Percentiles rank a stretch among this genome's conserved stretches.
These are phyloP conservation scores for Rhexocercosporidium sp. DNA, from an alignment of 2,329 filamentous ascomycete species.

Conservation along the genomic window DNA sequence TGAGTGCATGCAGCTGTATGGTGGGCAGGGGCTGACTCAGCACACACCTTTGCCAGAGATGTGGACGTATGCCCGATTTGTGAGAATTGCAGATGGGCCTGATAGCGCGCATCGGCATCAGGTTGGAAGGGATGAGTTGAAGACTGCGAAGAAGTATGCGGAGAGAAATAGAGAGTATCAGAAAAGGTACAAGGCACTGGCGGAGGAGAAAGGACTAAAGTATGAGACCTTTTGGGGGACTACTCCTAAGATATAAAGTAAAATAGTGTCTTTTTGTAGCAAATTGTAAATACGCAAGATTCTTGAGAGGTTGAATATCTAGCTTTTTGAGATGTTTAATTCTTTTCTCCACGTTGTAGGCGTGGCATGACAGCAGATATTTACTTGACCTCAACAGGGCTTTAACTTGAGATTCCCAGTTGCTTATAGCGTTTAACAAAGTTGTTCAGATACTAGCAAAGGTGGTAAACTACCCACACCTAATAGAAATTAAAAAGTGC, in stretches of 20 bases:
- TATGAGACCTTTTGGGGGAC: constrained; percentile 27
- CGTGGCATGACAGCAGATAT: too few species aligned
- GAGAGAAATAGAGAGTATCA: constrained; percentile 45
- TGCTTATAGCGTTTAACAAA: too few species aligned
- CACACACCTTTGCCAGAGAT: constrained; percentile 49
- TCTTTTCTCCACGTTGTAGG: too few species aligned
- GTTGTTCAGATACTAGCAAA: too few species aligned
- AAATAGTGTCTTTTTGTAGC: too few species aligned
- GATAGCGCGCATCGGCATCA: constrained; percentile 50
- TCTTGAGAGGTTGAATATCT: too few species aligned
- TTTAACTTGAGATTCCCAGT: too few species aligned
- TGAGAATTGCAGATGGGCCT: constrained; percentile 49
- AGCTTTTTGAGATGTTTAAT: too few species aligned
- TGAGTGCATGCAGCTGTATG: constrained; percentile 50
- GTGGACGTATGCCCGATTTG: constrained; percentile 50
- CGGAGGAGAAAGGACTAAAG: constrained; percentile 4
- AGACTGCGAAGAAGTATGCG: constrained; percentile 45
- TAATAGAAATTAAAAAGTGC: too few species aligned
- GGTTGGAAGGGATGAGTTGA: constrained; percentile 49
- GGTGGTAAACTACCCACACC: too few species aligned
- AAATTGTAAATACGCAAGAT: too few species aligned
- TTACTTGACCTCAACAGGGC: too few species aligned
- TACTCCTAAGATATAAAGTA: constrained; percentile 16
- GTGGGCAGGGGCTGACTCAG: constrained; percentile 48
- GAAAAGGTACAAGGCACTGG: constrained; percentile 31